phyloP scores from a whole-genome alignment of 148 eudicot genomes.

The Oxyria digyna region DNA sequence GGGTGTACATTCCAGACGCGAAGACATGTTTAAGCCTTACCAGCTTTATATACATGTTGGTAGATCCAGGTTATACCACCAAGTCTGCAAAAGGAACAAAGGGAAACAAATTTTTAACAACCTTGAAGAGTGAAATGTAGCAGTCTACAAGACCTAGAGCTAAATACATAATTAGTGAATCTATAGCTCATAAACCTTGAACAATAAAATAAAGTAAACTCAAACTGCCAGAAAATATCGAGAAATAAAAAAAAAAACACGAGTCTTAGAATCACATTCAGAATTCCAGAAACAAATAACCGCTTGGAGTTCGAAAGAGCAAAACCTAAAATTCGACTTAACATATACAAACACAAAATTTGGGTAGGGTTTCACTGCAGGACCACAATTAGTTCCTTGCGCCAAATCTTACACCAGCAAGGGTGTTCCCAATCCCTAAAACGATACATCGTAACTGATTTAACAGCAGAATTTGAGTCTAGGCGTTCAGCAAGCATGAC shows the following conservation, averaged over 20 bases:
- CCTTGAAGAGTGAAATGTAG: background rate
- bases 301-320: background rate
- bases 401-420: background rate
- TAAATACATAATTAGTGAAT: background rate
- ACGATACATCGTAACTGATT: background rate
- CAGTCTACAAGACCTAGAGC: background rate
- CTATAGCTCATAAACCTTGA: background rate
- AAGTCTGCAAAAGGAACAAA: background rate
- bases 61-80: constrained; percentile 8
- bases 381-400: background rate
- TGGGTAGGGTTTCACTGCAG: background rate
- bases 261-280: background rate
- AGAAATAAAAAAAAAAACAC: background rate
- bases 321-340: background rate
- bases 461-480: background rate
- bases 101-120: background rate
- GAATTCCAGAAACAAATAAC: background rate
- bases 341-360: background rate
- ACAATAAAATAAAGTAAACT: background rate
- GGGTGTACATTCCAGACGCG: background rate
- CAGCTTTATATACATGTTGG: constrained; percentile 66
- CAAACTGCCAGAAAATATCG: background rate
- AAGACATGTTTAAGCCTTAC: constrained; percentile 20
- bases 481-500: background rate
- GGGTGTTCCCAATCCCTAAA: background rate